phyloP scores from a whole-genome alignment of 257 asterid genomes.

The Nicotiana knightiana region DNA sequence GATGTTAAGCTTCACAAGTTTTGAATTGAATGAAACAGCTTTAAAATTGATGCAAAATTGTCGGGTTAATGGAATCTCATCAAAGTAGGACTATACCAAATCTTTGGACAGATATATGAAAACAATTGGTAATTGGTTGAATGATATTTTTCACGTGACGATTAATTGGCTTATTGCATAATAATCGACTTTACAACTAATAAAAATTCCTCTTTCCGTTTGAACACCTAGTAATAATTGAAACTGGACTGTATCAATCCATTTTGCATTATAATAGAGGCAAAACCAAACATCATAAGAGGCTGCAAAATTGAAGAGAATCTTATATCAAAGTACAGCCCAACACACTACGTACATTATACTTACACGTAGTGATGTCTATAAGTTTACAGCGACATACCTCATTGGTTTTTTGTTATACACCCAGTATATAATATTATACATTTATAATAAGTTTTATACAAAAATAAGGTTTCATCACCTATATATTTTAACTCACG shows the following conservation, averaged over 20 bases:
- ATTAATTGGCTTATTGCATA: neutral
- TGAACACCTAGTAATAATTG: neutral
- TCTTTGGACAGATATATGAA: neutral
- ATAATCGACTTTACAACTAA: slow-evolving; percentile 4
- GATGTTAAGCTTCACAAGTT: neutral
- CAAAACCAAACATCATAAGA: neutral
- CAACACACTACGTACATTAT: too few species aligned
- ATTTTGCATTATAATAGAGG: neutral
- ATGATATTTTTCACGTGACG: neutral
- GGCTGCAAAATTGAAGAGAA: neutral
- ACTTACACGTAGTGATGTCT: too few species aligned
- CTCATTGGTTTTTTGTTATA: too few species aligned
- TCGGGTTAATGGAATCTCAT: neutral
- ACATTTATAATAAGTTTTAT: too few species aligned
- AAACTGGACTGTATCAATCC: neutral
- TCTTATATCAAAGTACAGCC: too few species aligned
- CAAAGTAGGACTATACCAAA: neutral
- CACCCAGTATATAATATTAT: too few species aligned
- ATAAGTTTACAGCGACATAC: too few species aligned
- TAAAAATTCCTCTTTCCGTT: neutral
- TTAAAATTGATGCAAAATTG: neutral
- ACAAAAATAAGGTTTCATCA: too few species aligned
- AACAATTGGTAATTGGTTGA: neutral
- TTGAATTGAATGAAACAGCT: neutral
- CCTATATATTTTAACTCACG: too few species aligned